A percentile compares a stretch with the other conserved stretches of the same genome.
These are phyloP conservation scores for Haplosporangium sp. DNA, from an alignment of 371 early-diverging fungal genomes.

Conservation along the genomic window DNA sequence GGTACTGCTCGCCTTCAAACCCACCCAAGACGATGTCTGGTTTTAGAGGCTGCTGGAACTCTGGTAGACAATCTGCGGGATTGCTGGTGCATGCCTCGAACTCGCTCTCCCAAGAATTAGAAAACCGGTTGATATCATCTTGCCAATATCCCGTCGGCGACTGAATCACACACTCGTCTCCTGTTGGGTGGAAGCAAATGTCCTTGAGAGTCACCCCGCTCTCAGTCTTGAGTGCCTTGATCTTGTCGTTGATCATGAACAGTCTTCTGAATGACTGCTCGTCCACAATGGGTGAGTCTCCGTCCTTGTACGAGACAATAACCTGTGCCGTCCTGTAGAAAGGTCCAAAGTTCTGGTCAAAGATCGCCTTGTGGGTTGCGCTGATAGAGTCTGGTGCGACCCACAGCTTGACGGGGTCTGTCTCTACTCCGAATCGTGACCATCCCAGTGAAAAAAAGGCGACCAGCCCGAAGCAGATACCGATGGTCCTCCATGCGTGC, in stretches of 20 bases:
- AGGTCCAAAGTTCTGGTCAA: conserved; percentile 77
- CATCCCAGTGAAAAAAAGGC: conserved; percentile 68
- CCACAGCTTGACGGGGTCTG: conserved; percentile 78
- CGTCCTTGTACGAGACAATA: conserved; percentile 66
- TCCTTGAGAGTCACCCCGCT: conserved; percentile 64
- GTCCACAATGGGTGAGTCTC: conserved; percentile 59
- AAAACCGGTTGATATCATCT: conserved; percentile 63
- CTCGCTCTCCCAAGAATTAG: conserved; percentile 58
- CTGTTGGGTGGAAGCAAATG: conserved; percentile 78
- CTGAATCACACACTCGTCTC: conserved; percentile 75
- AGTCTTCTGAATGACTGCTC: conserved; percentile 60
- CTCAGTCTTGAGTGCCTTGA: conserved; percentile 59
- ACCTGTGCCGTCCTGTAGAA: conserved; percentile 81
- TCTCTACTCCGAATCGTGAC: conserved; percentile 67
- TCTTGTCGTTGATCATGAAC: conserved; percentile 67
- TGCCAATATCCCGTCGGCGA: conserved; percentile 83
- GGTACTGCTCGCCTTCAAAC: conserved; percentile 59
- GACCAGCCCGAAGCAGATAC: conserved; percentile 59
- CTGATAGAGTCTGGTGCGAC: conserved; percentile 75
- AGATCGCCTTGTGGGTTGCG: conserved; percentile 70
- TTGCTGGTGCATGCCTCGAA: conserved; percentile 64
- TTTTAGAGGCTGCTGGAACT: conserved; percentile 73
- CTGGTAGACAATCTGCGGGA: conserved; percentile 73
- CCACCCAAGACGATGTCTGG: conserved; percentile 80
- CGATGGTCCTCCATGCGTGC: conserved; percentile 68